Evolutionary conservation across 2,329 filamentous ascomycete species (phyloP).

Genomic region (Cadophora luteo-olivacea): DNA sequence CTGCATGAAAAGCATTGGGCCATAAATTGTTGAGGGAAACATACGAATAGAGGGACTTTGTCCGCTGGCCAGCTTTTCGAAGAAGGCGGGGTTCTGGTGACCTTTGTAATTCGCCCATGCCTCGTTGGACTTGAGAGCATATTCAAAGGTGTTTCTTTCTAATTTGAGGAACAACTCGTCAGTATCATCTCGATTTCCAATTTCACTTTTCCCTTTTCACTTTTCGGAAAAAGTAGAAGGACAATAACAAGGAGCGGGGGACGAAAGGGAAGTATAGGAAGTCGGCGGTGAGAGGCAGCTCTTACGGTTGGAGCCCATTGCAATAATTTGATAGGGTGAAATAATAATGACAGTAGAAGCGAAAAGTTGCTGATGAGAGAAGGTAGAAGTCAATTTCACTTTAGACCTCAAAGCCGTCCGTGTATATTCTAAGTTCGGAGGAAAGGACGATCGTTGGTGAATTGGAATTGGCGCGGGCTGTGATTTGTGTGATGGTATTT

Average conservation of each 20-base stretch:
- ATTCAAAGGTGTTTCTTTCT: slow-evolving; percentile 52
- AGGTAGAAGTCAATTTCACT: background rate
- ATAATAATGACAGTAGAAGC: background rate
- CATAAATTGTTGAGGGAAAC: slow-evolving; percentile 37
- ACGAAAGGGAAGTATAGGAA: slow-evolving; percentile 10
- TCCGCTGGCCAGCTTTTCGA: slow-evolving; percentile 69
- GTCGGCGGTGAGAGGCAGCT: slow-evolving; percentile 20
- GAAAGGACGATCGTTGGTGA: slow-evolving; percentile 11
- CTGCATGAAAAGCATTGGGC: background rate
- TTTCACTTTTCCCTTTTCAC: background rate
- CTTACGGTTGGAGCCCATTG: slow-evolving; percentile 28
- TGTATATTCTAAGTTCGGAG: background rate
- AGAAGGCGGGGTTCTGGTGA: slow-evolving; percentile 73
- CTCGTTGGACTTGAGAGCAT: slow-evolving; percentile 71
- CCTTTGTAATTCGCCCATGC: slow-evolving; percentile 72
- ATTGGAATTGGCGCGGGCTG: slow-evolving; percentile 10
- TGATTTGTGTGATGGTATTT: slow-evolving; percentile 1
- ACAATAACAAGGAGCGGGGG: background rate
- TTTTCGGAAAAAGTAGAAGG: background rate
- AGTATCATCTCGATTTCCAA: slow-evolving; percentile 11
- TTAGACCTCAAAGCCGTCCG: background rate
- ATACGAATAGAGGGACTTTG: slow-evolving; percentile 69
- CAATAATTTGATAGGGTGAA: background rate
- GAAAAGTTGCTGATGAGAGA: background rate
- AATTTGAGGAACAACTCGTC: slow-evolving; percentile 8